A percentile compares a stretch with the other conserved stretches of the same genome.
These are phyloP conservation scores for Acidomyces sp. DNA, from an alignment of 495 filamentous ascomycete species.

Conservation along the genomic window DNA sequence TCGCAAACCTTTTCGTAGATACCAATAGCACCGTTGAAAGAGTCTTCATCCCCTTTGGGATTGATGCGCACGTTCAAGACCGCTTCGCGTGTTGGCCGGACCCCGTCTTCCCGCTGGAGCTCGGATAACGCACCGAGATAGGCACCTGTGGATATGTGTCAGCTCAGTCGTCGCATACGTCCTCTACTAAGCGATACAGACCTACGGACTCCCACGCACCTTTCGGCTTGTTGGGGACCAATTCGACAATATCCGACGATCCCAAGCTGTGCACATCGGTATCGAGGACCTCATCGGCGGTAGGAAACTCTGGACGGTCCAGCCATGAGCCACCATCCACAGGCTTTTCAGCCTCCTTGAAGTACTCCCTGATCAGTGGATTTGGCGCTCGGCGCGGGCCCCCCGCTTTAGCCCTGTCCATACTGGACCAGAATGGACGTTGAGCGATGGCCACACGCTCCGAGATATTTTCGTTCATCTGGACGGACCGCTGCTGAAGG, in stretches of 20 bases:
- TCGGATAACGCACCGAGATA: slow-evolving; percentile 29
- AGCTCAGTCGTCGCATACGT: slow-evolving; percentile 1
- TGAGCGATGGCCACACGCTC: too few relatives aligned
- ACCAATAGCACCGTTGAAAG: slow-evolving; percentile 37
- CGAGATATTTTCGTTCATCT: slow-evolving; percentile 17
- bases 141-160: slow-evolving; percentile 17
- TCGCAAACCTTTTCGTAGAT: slow-evolving; percentile 60
- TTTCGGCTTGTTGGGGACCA: slow-evolving; percentile 28
- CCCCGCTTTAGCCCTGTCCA: slow-evolving; percentile 5
- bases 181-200: background rate
- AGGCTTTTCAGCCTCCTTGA: slow-evolving; percentile 9
- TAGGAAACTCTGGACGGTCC: slow-evolving; percentile 24
- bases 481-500: too few relatives aligned
- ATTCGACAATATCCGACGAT: slow-evolving; percentile 6
- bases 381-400: slow-evolving; percentile 11
- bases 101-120: slow-evolving; percentile 35
- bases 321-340: slow-evolving; percentile 23
- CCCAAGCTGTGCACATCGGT: slow-evolving; percentile 9
- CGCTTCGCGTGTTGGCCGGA: slow-evolving; percentile 29
- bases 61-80: slow-evolving; percentile 21
- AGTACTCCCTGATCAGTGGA: slow-evolving; percentile 22
- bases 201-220: slow-evolving; percentile 28
- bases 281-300: slow-evolving; percentile 22
- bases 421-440: too few relatives aligned
- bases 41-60: slow-evolving; percentile 22